Evolutionary conservation across 2,329 filamentous ascomycete genomes (phyloP).

Genomic region (Pseudogymnoascus sp.): DNA sequence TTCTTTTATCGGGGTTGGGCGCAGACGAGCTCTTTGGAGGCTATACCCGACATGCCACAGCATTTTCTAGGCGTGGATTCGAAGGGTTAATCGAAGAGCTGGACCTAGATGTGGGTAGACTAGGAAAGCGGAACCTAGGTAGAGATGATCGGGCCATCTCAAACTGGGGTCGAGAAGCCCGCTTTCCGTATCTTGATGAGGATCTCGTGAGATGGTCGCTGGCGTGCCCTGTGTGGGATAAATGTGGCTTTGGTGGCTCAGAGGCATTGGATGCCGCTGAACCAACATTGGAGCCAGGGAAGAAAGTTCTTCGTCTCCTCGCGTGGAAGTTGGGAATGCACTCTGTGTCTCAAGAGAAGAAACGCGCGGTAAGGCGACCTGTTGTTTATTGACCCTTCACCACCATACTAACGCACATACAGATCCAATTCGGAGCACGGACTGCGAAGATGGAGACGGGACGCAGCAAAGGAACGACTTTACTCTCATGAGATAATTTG

Average conservation of each 20-base stretch:
- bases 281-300: constrained; percentile 62
- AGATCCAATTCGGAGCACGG: constrained; percentile 77
- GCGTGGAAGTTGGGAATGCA: constrained; percentile 68
- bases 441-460: constrained; percentile 77
- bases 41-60: constrained; percentile 75
- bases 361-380: constrained; percentile 65
- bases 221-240: constrained; percentile 66
- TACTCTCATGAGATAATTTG: constrained; percentile 39
- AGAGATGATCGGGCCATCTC: constrained; percentile 88
- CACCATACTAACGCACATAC: constrained; percentile 19
- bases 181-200: constrained; percentile 90
- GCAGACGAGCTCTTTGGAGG: constrained; percentile 96
- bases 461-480: constrained; percentile 61
- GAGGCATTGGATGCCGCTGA: constrained; percentile 23
- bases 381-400: neutral
- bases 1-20: constrained; percentile 85
- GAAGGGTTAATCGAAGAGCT: constrained; percentile 72
- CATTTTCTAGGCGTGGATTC: constrained; percentile 65
- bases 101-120: constrained; percentile 72
- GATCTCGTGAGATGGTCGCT: constrained; percentile 77
- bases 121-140: constrained; percentile 91
- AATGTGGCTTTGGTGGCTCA: constrained; percentile 73
- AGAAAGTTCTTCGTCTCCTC: constrained; percentile 71
- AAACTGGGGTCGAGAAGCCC: constrained; percentile 80
- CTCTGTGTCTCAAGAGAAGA: constrained; percentile 76